Conservation (phyloP, 2,329 filamentous ascomycete species). For the Diaporthe citri region DNA sequence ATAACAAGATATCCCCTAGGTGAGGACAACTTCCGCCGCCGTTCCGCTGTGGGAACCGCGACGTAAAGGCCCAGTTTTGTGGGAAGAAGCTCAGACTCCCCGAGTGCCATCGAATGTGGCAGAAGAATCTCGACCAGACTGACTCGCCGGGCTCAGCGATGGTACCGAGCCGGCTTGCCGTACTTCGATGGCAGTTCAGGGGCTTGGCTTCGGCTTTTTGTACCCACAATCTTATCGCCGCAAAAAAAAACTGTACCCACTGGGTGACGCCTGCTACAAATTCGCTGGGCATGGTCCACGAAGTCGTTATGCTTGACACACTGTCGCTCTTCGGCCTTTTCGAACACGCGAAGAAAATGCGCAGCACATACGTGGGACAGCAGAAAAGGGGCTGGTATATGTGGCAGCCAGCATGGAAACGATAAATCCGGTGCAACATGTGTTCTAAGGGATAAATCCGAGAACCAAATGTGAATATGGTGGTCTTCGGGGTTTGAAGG, state of each 20-base stretch:
- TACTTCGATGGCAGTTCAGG: background rate
- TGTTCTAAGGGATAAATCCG: background rate
- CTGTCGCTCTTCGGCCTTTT: conserved; percentile 10
- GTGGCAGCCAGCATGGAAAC: background rate
- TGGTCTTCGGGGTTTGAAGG: too few relatives aligned
- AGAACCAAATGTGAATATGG: background rate
- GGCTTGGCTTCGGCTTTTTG: background rate
- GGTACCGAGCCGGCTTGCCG: background rate
- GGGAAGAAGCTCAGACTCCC: conserved; percentile 4
- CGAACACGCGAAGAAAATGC: background rate
- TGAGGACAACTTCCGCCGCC: background rate
- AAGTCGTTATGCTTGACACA: background rate
- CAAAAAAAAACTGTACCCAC: background rate
- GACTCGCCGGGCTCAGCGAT: background rate
- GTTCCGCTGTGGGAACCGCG: conserved; percentile 18
- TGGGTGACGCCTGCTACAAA: conserved; percentile 7
- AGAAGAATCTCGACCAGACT: conserved; percentile 6
- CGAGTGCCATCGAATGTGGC: background rate
- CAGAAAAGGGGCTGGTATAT: background rate
- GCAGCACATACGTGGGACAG: background rate
- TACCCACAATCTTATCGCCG: conserved; percentile 14
- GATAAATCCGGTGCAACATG: too few relatives aligned
- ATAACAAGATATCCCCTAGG: background rate
- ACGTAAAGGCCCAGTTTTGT: conserved; percentile 19
- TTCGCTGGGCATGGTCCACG: background rate